Percentiles rank a stretch among this genome's conserved stretches.
These are phyloP conservation scores for Arthroderma sp. DNA, from an alignment of 2,329 filamentous ascomycete genomes.

Conservation along the genomic window DNA sequence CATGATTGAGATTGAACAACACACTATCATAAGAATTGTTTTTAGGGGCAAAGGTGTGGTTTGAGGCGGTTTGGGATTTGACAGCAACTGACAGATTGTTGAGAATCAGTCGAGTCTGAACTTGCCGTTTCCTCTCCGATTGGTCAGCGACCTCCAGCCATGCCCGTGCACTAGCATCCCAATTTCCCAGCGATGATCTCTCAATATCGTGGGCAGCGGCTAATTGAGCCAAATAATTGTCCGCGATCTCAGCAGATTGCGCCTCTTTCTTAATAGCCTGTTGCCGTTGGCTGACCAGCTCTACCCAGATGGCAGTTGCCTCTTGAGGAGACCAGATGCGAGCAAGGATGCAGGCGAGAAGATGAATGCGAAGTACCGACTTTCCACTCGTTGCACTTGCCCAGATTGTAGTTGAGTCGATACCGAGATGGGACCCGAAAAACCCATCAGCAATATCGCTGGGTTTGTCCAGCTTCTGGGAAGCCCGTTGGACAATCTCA, in stretches of 20 bases:
- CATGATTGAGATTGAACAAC: conserved; percentile 14
- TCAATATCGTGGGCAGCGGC: not conserved
- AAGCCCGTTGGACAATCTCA: too few relatives aligned
- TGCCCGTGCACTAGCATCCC: conserved; percentile 27
- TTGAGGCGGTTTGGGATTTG: not conserved
- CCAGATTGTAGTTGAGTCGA: conserved; percentile 11
- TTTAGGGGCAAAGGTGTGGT: too few relatives aligned
- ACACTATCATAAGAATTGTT: not conserved
- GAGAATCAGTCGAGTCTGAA: not conserved
- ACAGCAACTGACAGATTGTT: not conserved
- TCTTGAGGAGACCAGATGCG: conserved; percentile 13
- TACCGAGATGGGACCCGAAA: too few relatives aligned
- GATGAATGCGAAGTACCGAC: conserved; percentile 18
- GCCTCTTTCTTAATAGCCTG: not conserved
- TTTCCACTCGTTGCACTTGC: conserved; percentile 15
- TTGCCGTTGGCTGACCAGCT: conserved; percentile 13
- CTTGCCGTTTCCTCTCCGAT: conserved; percentile 7
- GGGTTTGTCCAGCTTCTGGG: too few relatives aligned
- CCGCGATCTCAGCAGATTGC: not conserved
- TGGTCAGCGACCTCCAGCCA: conserved; percentile 24
- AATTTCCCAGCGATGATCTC: conserved; percentile 14
- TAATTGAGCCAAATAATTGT: not conserved
- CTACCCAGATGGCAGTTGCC: conserved; percentile 20
- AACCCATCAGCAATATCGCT: too few relatives aligned
- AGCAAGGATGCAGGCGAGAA: conserved; percentile 23